A percentile compares a stretch with the other conserved stretches of the same genome.
phyloP scores from a whole-genome alignment of 495 filamentous ascomycete species.

The Aspergillus baeticus region DNA sequence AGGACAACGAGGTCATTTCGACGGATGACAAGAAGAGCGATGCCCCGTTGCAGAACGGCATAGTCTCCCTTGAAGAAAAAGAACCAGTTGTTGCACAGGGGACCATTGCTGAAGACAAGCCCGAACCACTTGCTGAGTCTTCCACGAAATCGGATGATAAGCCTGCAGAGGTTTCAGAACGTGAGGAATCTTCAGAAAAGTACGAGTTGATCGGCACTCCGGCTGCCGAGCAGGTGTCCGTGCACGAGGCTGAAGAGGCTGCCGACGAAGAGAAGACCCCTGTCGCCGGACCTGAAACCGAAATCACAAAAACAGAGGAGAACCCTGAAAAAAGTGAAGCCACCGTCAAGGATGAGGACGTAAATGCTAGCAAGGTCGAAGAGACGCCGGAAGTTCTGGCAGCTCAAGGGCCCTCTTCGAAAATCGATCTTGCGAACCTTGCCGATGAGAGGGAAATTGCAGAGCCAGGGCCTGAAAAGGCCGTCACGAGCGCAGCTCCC shows the following conservation, averaged over 20 bases:
- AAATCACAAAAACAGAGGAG: background rate
- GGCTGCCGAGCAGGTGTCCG: conserved; percentile 7
- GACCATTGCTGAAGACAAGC: conserved; percentile 13
- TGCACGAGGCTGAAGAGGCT: background rate
- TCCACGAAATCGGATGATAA: background rate
- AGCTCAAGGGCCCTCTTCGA: background rate
- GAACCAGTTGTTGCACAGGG: conserved; percentile 3
- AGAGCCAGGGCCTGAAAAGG: conserved; percentile 16
- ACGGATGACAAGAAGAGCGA: conserved; percentile 8
- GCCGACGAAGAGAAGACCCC: background rate
- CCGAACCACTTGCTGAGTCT: conserved; percentile 8
- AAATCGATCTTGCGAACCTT: background rate
- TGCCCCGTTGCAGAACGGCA: conserved; percentile 2
- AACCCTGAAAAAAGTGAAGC: conserved; percentile 7
- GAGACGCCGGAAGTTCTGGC: background rate
- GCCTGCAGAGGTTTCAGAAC: background rate
- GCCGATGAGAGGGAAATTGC: background rate
- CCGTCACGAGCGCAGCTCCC: background rate
- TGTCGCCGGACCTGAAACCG: background rate
- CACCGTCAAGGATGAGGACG: background rate
- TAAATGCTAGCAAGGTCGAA: background rate
- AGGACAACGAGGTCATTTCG: conserved; percentile 11
- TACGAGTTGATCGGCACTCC: conserved; percentile 13
- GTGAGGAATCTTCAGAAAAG: conserved; percentile 1
- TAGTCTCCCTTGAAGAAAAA: conserved; percentile 1